Evolutionary conservation across 2,329 filamentous ascomycete genomes (phyloP), one percentile per base, ranked within the genome.

Genomic region (Arthrobotrys pseudoclavata): DNA sequence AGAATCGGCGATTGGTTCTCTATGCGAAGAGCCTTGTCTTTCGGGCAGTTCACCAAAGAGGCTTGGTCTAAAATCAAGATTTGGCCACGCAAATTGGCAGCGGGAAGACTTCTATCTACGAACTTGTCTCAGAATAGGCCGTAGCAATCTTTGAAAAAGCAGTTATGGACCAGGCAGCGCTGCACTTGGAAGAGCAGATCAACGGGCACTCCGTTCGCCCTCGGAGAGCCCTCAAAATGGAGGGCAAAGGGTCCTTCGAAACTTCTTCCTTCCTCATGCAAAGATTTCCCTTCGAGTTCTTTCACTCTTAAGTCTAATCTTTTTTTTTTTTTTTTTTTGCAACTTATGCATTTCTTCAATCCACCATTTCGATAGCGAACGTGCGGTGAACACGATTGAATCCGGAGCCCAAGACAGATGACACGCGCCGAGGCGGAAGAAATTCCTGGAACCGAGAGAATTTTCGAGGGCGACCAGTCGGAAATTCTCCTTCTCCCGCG

Each of bases 401-500:
- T 60, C 80, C 77, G 37, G 79, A 79, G n/a, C 20, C 69, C 72
- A 63, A 67, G 79, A n/a, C n/a, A n/a, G n/a, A 70, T 81, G 80
- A 67, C 76, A 66, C 22, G 72, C 75, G 40, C 72, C 64, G 20
- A 79, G 80, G 15, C 72, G 60, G 52, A 80, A 53, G 63, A 75
- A 13, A 79, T 82, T n/a, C 80, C 81, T 60, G 81, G 81, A 37
- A 82, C 81, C 79, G 80, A 69, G 47, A 79, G 82, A 18, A 81
- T 81, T 55, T 80, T 80, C 34, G 80, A 82, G 53, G 82, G 81
- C 68, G 71, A 52, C 55, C 64, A 64, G 20, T 45, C 34, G 47
- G 85, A 88, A 71, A 84, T 89, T 52, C 84, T 87, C 20, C 84
- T 89, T 26, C 85, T 86, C 2, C 87, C 87, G 2, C 85, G 86